Percentiles rank a stretch among this genome's conserved stretches.
These are phyloP conservation scores for Talaromyces islandicus DNA, from an alignment of 2,329 filamentous ascomycete genomes.

Conservation along the genomic window DNA sequence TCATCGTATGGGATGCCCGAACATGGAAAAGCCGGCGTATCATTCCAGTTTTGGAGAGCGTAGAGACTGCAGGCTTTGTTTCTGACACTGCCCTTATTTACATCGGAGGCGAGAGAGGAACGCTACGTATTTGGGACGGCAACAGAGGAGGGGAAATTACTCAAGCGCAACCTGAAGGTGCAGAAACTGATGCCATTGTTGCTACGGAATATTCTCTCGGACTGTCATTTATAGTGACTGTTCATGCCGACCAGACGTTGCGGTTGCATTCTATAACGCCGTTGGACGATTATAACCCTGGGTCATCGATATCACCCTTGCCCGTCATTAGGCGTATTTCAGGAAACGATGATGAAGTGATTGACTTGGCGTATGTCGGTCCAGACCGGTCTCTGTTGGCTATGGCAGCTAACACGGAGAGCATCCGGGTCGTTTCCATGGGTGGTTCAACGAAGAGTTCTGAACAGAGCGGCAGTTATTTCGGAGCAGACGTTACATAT, in stretches of 20 bases:
- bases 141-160: constrained; percentile 74
- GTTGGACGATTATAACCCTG: constrained; percentile 28
- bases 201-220: constrained; percentile 61
- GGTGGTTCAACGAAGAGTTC: constrained; percentile 29
- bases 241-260: constrained; percentile 86
- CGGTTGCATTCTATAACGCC: constrained; percentile 58
- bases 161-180: constrained; percentile 57
- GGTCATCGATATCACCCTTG: constrained; percentile 51
- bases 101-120: constrained; percentile 78
- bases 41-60: constrained; percentile 74
- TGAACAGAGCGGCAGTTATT: constrained; percentile 50
- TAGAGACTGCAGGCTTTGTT: constrained; percentile 80
- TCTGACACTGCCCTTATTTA: constrained; percentile 66
- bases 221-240: constrained; percentile 66
- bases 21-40: constrained; percentile 80
- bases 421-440: constrained; percentile 79
- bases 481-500: constrained; percentile 81
- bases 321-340: constrained; percentile 71
- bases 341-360: constrained; percentile 95
- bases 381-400: constrained; percentile 76
- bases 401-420: constrained; percentile 90
- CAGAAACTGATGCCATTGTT: constrained; percentile 63
- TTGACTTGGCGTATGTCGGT: constrained; percentile 83
- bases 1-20: constrained; percentile 81
- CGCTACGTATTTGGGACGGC: constrained; percentile 76